Base-by-base conservation (phyloP, 2,329 filamentous ascomycete genomes). In the Trichoderma atroviride region DNA sequence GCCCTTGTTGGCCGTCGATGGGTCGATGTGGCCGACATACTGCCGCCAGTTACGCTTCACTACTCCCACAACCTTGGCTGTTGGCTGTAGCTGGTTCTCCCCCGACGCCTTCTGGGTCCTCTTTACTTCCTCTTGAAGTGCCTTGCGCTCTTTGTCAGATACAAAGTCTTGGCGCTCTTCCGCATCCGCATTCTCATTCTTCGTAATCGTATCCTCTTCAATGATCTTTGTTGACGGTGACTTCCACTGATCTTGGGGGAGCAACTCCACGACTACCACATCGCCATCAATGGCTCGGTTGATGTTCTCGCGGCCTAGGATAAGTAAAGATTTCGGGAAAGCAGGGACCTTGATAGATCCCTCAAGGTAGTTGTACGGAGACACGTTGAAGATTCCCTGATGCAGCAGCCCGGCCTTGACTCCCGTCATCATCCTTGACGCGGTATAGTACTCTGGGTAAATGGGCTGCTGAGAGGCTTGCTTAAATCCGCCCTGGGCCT, bases 41-140 rank as follows among this genome's bases (percentile, higher is more conserved):
- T 98, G 96, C 71, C 96, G 88, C 96, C 96, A 99, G 79, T 98
- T 98, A 64, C 96, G 89, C 82, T 97, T 97, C 78, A 97, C 88
- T 29, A 98, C 86, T 59, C 96, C 96, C 7, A 98, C 93, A 14
- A 99, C 92, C 77, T 88, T 92, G 31, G 95, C 96, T 7, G 96
- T 98, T 7, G 96, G 96, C 75, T 97, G 94, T 3, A 93, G 89
- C 61, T 89, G 88, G 56, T 90, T 91, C 79, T 97, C 94, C 0
- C 87, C 86, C 66, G 84, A 88, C 76, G 91, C 90, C 64, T 89
- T 91, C 74, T 98, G 95, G 0, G 90, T 91, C 77, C 90, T 91
- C 82, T 91, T 96, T 35, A 95, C 96, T 78, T 97, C 93, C 72
- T 98, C 94, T 77, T 97, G 93, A 50, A 99, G 83, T 19, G 93